Conservation (phyloP, 441 rosid genomes). For the Hura crepitans region DNA sequence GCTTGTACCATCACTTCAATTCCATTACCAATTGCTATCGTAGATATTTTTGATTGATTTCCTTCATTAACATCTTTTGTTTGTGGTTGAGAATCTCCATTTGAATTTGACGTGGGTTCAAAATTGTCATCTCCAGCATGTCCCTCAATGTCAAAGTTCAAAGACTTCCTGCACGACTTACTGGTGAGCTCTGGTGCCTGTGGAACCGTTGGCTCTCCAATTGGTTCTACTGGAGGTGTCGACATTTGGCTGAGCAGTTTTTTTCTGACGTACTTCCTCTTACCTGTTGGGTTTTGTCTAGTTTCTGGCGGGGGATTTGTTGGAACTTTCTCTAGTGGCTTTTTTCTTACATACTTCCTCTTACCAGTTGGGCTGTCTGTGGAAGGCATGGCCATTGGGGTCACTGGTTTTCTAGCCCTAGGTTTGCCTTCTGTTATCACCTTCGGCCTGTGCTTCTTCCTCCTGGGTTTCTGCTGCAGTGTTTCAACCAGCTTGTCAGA, state of each 20-base stretch:
- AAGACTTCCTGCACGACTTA: conserved; percentile 54
- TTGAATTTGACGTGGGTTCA: conserved; percentile 19
- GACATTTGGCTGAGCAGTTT: conserved; percentile 39
- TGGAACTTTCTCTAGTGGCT: conserved; percentile 19
- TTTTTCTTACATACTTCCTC: conserved; percentile 57
- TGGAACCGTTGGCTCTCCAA: conserved; percentile 27
- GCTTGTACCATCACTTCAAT: conserved; percentile 36
- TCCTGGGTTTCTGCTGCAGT: conserved; percentile 66
- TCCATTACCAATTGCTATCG: conserved; percentile 27
- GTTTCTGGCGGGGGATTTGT: conserved; percentile 21
- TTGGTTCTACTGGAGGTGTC: conserved; percentile 33
- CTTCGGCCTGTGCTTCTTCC: conserved; percentile 86
- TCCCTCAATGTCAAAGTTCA: conserved; percentile 61
- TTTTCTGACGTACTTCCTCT: conserved; percentile 58
- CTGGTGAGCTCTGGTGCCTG: conserved; percentile 27
- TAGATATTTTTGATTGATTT: conserved; percentile 30
- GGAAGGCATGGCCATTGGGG: conserved; percentile 11
- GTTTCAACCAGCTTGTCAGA: conserved; percentile 50
- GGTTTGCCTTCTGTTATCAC: conserved; percentile 60
- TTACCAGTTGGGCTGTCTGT: conserved; percentile 37
- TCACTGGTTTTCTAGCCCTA: conserved; percentile 29
- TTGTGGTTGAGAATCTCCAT: conserved; percentile 24
- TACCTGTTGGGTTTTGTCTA: conserved; percentile 35
- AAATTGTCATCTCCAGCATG: conserved; percentile 24
- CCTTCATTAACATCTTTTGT: conserved; percentile 24